A percentile compares a stretch with the other conserved stretches of the same genome.
Evolutionary conservation across 495 filamentous ascomycete species (phyloP).

Genomic region (Extremus antarcticus): DNA sequence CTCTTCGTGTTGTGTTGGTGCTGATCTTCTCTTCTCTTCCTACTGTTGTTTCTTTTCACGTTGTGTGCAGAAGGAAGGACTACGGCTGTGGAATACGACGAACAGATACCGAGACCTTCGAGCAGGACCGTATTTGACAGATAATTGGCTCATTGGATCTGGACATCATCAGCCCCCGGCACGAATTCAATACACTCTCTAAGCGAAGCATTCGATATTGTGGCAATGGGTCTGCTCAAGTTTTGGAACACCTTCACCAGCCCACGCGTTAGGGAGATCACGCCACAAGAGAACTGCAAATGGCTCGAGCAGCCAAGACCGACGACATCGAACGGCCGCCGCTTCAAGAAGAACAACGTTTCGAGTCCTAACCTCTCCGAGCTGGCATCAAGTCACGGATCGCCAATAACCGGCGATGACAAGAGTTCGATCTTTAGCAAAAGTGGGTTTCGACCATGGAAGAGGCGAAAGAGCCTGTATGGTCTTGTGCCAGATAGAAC

Average conservation of each 20-base stretch:
- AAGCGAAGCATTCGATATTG: too few species aligned
- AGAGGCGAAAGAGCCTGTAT: not conserved
- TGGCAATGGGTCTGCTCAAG: not conserved
- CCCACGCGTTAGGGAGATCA: not conserved
- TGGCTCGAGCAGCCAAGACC: not conserved
- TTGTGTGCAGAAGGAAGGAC: too few species aligned
- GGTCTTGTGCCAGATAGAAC: not conserved
- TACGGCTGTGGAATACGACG: too few species aligned
- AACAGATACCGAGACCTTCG: too few species aligned
- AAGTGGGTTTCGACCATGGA: not conserved
- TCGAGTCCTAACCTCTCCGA: not conserved
- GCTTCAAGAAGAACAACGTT: not conserved
- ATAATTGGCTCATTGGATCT: too few species aligned
- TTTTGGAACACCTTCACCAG: not conserved
- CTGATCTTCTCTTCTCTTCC: not conserved
- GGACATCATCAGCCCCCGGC: too few species aligned
- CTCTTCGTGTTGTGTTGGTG: not conserved
- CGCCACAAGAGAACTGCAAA: not conserved
- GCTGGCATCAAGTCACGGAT: not conserved
- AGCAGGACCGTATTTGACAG: too few species aligned
- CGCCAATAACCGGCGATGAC: not conserved
- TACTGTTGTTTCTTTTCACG: not conserved
- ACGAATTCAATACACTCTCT: not conserved
- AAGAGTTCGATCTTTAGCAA: not conserved
- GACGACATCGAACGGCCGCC: not conserved